Conservation (phyloP, 306 rosid species). For the Prunus armeniaca region DNA sequence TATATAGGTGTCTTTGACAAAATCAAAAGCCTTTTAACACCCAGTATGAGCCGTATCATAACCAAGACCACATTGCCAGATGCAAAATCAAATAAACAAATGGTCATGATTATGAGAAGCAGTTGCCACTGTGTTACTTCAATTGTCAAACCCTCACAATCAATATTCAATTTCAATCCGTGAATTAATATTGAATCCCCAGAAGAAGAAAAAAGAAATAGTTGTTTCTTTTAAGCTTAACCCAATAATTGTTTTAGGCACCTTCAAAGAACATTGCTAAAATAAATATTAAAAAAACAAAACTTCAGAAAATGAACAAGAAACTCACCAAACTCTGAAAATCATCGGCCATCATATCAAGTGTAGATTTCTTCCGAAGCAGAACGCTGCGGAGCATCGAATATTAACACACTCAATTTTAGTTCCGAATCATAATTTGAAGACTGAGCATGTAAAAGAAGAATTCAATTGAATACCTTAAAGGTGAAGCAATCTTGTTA, state of each 20-base stretch:
- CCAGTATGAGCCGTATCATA: not conserved
- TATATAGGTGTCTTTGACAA: not conserved
- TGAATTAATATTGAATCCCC: not conserved
- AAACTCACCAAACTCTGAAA: slow-evolving; percentile 58
- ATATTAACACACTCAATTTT: not conserved
- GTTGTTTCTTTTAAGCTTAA: not conserved
- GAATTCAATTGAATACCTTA: slow-evolving; percentile 36
- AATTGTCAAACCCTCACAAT: not conserved
- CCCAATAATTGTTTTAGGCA: not conserved
- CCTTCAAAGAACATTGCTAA: not conserved
- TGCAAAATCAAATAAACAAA: not conserved
- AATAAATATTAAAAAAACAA: not conserved
- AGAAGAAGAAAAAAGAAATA: not conserved
- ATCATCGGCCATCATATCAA: slow-evolving; percentile 54
- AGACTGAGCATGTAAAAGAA: not conserved
- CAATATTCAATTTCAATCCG: not conserved
- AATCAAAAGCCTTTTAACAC: not conserved
- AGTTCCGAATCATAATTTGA: not conserved
- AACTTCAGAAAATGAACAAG: not conserved
- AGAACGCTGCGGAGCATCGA: slow-evolving; percentile 53
- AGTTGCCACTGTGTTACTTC: not conserved
- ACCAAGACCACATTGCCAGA: not conserved
- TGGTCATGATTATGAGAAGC: not conserved
- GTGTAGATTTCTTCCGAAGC: slow-evolving; percentile 54
- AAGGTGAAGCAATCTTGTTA: slow-evolving; percentile 67